Evolutionary conservation across 257 asterid genomes (phyloP).

Genomic region (Fraxinus americana): DNA sequence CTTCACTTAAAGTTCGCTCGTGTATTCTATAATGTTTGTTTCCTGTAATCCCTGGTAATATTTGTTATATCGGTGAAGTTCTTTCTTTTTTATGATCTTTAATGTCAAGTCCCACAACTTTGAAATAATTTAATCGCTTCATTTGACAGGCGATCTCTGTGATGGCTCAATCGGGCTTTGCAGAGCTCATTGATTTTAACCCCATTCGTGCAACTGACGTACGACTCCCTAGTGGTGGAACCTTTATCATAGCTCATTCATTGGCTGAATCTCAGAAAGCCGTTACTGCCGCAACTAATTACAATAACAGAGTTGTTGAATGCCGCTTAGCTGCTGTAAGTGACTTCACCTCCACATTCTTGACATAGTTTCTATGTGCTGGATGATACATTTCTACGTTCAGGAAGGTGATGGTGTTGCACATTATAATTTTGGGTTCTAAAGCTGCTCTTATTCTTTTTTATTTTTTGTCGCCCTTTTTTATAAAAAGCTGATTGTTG

Average conservation of each 20-base stretch:
- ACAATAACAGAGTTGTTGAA: constrained; percentile 94
- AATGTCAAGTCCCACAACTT: not conserved
- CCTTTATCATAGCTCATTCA: constrained; percentile 88
- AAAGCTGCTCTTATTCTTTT: not conserved
- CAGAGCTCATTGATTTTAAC: constrained; percentile 95
- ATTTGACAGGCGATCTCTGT: constrained; percentile 79
- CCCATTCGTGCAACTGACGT: constrained; percentile 89
- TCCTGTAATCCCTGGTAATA: not conserved
- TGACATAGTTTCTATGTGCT: constrained; percentile 3
- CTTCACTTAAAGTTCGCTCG: not conserved
- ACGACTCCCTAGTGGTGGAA: constrained; percentile 88
- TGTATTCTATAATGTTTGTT: not conserved
- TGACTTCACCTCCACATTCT: constrained; percentile 6
- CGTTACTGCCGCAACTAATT: constrained; percentile 92
- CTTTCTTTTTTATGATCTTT: not conserved
- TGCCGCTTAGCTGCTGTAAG: constrained; percentile 93
- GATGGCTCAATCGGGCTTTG: constrained; percentile 93
- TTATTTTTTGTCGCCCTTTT: not conserved
- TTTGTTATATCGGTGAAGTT: not conserved
- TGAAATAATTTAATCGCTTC: constrained; percentile 12
- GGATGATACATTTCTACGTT: not conserved
- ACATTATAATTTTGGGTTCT: not conserved
- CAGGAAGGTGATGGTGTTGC: not conserved
- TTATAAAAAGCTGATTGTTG: not conserved
- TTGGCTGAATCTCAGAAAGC: constrained; percentile 95